Evolutionary conservation across 306 rosid genomes (phyloP), one percentile per base, ranked within the genome.

Genomic region (Cicer pinnatifidum): DNA sequence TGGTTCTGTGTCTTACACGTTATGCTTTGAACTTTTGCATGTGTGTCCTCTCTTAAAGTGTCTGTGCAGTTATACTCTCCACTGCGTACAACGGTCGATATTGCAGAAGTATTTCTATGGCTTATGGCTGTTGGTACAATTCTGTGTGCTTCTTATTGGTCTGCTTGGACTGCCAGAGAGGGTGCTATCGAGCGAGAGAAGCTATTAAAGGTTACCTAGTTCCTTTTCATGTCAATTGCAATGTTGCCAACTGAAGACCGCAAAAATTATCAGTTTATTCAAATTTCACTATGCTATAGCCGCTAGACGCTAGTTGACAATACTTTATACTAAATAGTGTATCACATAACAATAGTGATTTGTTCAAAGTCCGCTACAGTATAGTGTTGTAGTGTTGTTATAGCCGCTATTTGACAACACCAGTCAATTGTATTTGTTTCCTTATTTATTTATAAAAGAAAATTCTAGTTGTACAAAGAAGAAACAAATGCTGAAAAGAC

Each of bases 101-200:
- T 93, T 63, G 97, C 97, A 35, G 97, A 93, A 89, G 93, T 93
- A 47, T 93, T 93, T 89, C 75, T 93, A 59, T 93, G 98, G 98
- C 96, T 93, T 51, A 93, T 93, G 98, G 97, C 97, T 69, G 94
- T 93, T 72, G 97, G 94, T 41, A 91, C 97, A 84, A 85, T 93
- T 83, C 78, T 93, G 71, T 88, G 90, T 81, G 92, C 92, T 39
- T 93, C 97, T 68, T 91, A 85, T 80, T 93, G 98, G 98, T 93
- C 97, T 78, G 97, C 97, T 33, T 88, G 97, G 97, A 86, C 88
- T 65, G 91, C 93, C 43, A 81, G 91, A 80, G 97, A 93, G 85
- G 85, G 80, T 66, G 86, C 88, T 57, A 78, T 83, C 70, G 98
- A 91, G 84, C 90, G 62, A 39, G 94, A 93, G 79, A 93, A 89